Evolutionary conservation across 768 basidiomycete genomes (phyloP).

Genomic region (Boletus barrowsii): DNA sequence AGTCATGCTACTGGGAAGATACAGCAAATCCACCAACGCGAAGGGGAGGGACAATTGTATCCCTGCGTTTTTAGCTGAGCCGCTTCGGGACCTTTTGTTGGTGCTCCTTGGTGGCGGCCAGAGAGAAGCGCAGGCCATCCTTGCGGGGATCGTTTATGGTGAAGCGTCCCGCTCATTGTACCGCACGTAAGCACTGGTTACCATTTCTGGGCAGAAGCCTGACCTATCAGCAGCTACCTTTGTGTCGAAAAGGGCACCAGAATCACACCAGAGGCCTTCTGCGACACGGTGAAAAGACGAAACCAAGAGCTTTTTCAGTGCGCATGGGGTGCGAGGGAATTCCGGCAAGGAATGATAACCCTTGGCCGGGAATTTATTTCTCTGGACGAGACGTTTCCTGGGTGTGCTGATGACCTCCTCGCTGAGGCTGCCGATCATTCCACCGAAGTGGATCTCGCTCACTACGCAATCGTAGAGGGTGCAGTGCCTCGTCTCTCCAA

Average conservation of each 20-base stretch:
- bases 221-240: background rate
- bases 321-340: background rate
- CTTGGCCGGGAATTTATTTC: background rate
- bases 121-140: background rate
- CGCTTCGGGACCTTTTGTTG: background rate
- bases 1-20: background rate
- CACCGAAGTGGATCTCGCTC: background rate
- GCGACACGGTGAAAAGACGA: background rate
- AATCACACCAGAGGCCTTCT: background rate
- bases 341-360: background rate
- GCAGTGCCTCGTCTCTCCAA: background rate
- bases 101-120: background rate
- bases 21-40: background rate
- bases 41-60: background rate
- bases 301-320: background rate
- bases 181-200: background rate
- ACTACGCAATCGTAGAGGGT: background rate
- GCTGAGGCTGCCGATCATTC: constrained; percentile 5
- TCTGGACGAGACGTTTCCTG: background rate
- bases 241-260: background rate
- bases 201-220: too few relatives aligned
- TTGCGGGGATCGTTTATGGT: background rate
- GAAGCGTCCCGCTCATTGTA: background rate
- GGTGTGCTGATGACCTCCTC: background rate
- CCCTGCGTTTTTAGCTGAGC: background rate